A percentile compares a stretch with the other conserved stretches of the same genome.
These are phyloP conservation scores for Paramarasmius palmivorus DNA, from an alignment of 1,284 basidiomycete species.

Conservation along the genomic window DNA sequence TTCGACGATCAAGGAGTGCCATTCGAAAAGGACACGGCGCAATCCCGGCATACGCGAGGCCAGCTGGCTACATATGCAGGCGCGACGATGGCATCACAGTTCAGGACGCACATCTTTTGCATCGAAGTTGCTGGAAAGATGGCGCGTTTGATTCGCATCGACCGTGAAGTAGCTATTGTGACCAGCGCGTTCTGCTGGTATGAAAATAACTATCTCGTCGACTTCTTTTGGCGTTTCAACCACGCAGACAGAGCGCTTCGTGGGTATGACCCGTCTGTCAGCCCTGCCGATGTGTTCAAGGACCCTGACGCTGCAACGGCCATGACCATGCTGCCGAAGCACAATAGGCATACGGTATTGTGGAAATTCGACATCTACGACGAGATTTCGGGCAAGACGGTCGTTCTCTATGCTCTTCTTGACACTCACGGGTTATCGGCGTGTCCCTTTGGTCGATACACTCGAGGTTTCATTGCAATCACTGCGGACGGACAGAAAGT, in stretches of 20 bases:
- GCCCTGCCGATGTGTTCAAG: no score
- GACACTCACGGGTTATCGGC: neutral
- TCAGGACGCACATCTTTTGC: conserved; percentile 3
- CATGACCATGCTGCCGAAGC: no score
- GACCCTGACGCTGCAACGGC: no score
- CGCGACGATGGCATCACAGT: neutral
- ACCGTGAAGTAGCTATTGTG: neutral
- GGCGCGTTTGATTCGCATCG: neutral
- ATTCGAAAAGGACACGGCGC: no score
- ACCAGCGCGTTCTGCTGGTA: neutral
- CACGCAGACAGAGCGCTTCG: neutral
- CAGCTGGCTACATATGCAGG: conserved; percentile 1
- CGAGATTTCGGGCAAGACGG: no score
- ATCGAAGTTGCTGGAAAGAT: neutral
- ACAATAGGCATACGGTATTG: no score
- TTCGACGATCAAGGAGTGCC: no score
- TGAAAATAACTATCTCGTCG: neutral
- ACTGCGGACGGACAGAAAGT: neutral
- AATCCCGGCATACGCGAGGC: neutral
- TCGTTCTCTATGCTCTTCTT: neutral
- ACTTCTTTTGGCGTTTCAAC: conserved; percentile 6
- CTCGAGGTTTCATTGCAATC: neutral
- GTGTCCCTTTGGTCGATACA: neutral
- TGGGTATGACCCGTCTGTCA: conserved; percentile 1
- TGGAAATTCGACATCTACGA: no score